Evolutionary conservation across 345 rosid species (phyloP).

Genomic region (Gynandropsis gynandra): DNA sequence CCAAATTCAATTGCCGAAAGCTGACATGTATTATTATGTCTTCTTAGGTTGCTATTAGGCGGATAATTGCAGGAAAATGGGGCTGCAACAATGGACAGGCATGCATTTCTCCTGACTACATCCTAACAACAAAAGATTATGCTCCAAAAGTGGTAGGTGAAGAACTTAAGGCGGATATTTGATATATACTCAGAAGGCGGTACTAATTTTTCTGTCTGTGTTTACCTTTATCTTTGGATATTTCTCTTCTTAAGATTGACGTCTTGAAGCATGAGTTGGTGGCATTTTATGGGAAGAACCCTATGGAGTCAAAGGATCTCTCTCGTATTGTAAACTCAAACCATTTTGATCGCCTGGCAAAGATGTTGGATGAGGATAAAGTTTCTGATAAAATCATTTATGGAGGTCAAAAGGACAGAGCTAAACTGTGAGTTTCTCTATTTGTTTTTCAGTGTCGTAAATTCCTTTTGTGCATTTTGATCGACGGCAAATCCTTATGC

Average conservation of each 20-base stretch:
- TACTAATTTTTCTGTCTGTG: not conserved
- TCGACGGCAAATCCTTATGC: not conserved
- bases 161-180: conserved; percentile 14
- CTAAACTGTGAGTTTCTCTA: conserved; percentile 52
- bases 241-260: conserved; percentile 45
- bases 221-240: conserved; percentile 16
- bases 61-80: conserved; percentile 91
- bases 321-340: conserved; percentile 72
- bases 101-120: conserved; percentile 80
- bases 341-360: conserved; percentile 71
- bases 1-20: not conserved
- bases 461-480: not conserved
- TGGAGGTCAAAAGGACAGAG: conserved; percentile 72
- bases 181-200: conserved; percentile 10
- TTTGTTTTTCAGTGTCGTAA: not conserved
- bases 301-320: conserved; percentile 72
- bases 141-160: conserved; percentile 67
- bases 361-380: conserved; percentile 75
- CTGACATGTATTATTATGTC: conserved; percentile 19
- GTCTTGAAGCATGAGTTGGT: conserved; percentile 53
- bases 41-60: conserved; percentile 59
- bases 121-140: conserved; percentile 61
- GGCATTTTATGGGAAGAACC: conserved; percentile 65
- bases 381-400: conserved; percentile 69
- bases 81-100: conserved; percentile 89